Conservation (phyloP, 257 asterid species). For the Capsicum pubescens region DNA sequence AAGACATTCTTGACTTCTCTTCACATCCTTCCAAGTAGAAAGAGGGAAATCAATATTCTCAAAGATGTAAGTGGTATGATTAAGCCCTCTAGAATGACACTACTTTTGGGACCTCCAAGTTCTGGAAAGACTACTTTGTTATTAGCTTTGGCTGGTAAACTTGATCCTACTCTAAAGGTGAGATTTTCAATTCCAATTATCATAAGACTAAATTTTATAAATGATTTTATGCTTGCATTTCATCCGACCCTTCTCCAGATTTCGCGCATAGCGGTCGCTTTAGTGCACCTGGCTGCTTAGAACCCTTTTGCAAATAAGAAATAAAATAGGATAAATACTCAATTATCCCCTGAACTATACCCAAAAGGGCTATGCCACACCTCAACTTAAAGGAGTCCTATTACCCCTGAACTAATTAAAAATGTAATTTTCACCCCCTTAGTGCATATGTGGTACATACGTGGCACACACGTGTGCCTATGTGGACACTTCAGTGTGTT, state of each 20-base stretch:
- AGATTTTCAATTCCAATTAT: background rate
- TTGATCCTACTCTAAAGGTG: constrained; percentile 58
- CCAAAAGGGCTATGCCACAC: too few relatives aligned
- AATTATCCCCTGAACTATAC: too few relatives aligned
- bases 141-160: constrained; percentile 74
- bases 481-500: too few relatives aligned
- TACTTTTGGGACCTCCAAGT: constrained; percentile 30
- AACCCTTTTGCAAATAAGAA: background rate
- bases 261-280: too few relatives aligned
- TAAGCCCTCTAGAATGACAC: constrained; percentile 54
- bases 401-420: too few relatives aligned
- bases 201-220: background rate
- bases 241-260: background rate
- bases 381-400: too few relatives aligned
- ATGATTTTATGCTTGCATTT: background rate
- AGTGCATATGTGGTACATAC: too few relatives aligned
- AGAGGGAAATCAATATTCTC: constrained; percentile 59
- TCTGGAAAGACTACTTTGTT: constrained; percentile 41
- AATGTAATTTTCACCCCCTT: too few relatives aligned
- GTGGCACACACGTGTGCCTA: too few relatives aligned
- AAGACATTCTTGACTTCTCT: constrained; percentile 38
- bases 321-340: too few relatives aligned
- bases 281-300: too few relatives aligned
- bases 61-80: constrained; percentile 68
- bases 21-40: constrained; percentile 51